These are phyloP conservation scores for Penicillium sp. DNA, from an alignment of 2,329 filamentous ascomycete genomes.

Conservation along the genomic window DNA sequence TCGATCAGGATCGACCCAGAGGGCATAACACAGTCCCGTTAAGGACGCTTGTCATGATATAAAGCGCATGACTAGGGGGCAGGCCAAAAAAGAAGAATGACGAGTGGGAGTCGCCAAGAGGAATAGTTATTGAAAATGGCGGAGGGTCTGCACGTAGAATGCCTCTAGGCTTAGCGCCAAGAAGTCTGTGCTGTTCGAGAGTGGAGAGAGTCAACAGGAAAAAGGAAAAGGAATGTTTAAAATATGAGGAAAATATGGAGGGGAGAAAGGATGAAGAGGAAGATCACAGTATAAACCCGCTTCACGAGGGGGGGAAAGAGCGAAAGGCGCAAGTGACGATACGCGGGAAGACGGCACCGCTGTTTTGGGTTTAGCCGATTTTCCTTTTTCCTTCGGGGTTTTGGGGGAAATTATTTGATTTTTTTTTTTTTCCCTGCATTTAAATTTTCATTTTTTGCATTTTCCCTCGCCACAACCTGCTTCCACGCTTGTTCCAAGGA, in stretches of 20 bases:
- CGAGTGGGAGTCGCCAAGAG: slow-evolving; percentile 18
- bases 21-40: slow-evolving; percentile 31
- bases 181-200: slow-evolving; percentile 9
- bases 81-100: slow-evolving; percentile 8
- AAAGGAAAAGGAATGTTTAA: slow-evolving; percentile 1
- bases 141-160: slow-evolving; percentile 13
- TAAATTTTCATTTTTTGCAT: slow-evolving; percentile 5
- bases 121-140: slow-evolving; percentile 17
- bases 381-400: background rate
- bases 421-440: slow-evolving; percentile 3
- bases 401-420: slow-evolving; percentile 2
- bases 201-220: slow-evolving; percentile 6
- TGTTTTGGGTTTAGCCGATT: slow-evolving; percentile 19
- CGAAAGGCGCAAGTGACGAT: slow-evolving; percentile 7
- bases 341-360: slow-evolving; percentile 20
- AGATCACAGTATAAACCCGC: slow-evolving; percentile 2
- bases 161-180: slow-evolving; percentile 15
- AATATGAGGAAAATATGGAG: background rate
- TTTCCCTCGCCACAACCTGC: slow-evolving; percentile 1
- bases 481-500: slow-evolving; percentile 14
- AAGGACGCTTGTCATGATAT: slow-evolving; percentile 46
- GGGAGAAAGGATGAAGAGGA: slow-evolving; percentile 3
- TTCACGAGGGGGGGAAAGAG: slow-evolving; percentile 10
- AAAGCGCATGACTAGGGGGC: slow-evolving; percentile 34
- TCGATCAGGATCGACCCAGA: slow-evolving; percentile 32